Conservation (phyloP, 2,329 filamentous ascomycete species). For the Simplicillium sp. region DNA sequence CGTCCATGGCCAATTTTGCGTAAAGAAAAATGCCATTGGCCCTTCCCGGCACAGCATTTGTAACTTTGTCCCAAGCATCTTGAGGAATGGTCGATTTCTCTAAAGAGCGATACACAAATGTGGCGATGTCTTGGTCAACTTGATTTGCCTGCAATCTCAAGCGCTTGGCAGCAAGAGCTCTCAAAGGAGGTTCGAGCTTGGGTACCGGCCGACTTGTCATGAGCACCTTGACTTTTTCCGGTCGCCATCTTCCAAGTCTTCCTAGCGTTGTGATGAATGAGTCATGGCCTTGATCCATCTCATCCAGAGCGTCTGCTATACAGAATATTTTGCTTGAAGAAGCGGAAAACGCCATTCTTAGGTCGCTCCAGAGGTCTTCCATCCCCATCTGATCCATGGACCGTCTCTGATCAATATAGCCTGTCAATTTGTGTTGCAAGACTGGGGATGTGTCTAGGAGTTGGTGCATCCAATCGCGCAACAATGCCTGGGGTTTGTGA, state of each 20-base stretch:
- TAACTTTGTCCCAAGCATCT: constrained; percentile 5
- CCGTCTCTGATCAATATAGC: constrained; percentile 2
- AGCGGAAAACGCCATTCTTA: constrained; percentile 13
- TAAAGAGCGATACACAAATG: constrained; percentile 18
- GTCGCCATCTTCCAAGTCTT: constrained; percentile 18
- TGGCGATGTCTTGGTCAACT: constrained; percentile 29
- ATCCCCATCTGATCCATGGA: too few relatives aligned
- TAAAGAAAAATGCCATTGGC: constrained; percentile 36
- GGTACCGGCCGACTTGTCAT: constrained; percentile 31
- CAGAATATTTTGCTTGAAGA: constrained; percentile 21
- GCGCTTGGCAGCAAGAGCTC: constrained; percentile 13
- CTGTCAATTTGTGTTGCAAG: constrained; percentile 7
- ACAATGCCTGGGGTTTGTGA: constrained; percentile 15
- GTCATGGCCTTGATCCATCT: constrained; percentile 30
- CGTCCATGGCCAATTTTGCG: constrained; percentile 31
- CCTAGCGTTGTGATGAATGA: constrained; percentile 22
- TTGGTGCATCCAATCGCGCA: constrained; percentile 26
- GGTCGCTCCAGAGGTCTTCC: constrained; percentile 18
- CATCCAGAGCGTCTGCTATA: constrained; percentile 34
- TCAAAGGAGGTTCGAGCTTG: constrained; percentile 19
- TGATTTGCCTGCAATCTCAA: constrained; percentile 25
- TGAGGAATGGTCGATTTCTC: constrained; percentile 8
- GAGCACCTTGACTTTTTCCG: constrained; percentile 26
- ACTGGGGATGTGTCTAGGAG: constrained; percentile 13
- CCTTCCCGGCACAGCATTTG: constrained; percentile 20